These are phyloP conservation scores for Phoenix dactylifera DNA, from an alignment of 176 grass and related monocot genomes.

Conservation along the genomic window DNA sequence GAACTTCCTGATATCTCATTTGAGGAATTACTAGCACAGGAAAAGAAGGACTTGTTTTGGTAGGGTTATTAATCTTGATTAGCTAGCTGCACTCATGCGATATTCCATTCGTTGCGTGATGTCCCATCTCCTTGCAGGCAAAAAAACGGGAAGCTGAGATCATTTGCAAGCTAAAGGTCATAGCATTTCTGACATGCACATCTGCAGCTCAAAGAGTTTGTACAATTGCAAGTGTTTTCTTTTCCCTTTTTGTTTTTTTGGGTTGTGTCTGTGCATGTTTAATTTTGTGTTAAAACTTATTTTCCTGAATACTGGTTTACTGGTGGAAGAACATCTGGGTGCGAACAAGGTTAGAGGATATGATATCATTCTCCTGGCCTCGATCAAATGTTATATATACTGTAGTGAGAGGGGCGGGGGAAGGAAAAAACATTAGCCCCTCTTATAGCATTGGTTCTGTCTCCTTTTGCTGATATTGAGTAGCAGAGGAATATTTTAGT, in stretches of 20 bases:
- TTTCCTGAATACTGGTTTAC: slow-evolving; percentile 1
- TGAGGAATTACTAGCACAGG: slow-evolving; percentile 77
- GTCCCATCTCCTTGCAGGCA: slow-evolving; percentile 29
- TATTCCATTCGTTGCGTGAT: not conserved
- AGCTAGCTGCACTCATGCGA: not conserved
- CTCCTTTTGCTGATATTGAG: too few relatives aligned
- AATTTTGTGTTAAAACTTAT: slow-evolving; percentile 1
- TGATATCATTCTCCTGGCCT: too few relatives aligned
- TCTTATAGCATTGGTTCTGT: too few relatives aligned
- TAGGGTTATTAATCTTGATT: not conserved
- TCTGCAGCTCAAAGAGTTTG: not conserved
- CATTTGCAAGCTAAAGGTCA: slow-evolving; percentile 33
- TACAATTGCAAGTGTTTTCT: not conserved
- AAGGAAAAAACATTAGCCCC: too few relatives aligned
- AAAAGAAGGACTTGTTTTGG: slow-evolving; percentile 93
- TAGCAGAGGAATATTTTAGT: too few relatives aligned
- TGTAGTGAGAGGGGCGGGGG: too few relatives aligned
- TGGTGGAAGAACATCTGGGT: not conserved
- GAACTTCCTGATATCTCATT: slow-evolving; percentile 67
- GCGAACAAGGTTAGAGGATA: too few relatives aligned
- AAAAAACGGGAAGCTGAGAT: slow-evolving; percentile 53
- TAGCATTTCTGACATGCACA: slow-evolving; percentile 5
- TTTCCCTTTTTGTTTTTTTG: not conserved
- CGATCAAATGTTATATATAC: too few relatives aligned
- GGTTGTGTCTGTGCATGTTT: not conserved